Base-by-base conservation (phyloP, 106 monocot species). In the Alisma plantagoaquatica region DNA sequence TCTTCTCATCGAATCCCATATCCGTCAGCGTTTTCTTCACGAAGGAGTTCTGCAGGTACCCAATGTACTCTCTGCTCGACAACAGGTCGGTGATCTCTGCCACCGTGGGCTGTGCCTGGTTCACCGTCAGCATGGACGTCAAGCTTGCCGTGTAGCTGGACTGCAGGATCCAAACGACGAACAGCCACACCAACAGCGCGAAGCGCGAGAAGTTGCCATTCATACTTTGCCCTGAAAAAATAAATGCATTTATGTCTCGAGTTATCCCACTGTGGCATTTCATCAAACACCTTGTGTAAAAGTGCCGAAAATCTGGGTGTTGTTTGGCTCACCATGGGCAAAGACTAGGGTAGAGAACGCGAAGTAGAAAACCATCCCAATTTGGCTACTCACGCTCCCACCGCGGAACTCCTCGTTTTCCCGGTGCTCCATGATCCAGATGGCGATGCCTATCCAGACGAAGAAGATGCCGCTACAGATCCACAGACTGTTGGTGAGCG, bases 41-140 rank as follows among this genome's bases (percentile, higher is more conserved):
- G 31, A 72, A 72, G 4, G 72, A 72, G 25, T 51, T 32, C 10
- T 41, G 10, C 3, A 49, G 62, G 65, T 93, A 80, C 0, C 92
- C 92, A 23, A 93, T 71, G 27, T 35, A 35, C 2, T 46, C 41
- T 15, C 74, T 71, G 44, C 24, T 70, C 60, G 45, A 77, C 23
- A 66, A 18, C 2, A 93, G 71, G 17, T 80, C 65, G 22, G 63
- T 51, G 41, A 77, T 12, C 19, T 74, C 68, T 1, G 73, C 69
- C 12, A 80, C 70, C 23, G 73, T 68, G 15, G 87, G 77, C 59
- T 59, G 71, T 19, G 87, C 74, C 48, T 83, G 76, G 59, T 80
- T 55, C 14, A 68, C 59, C 7, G 68, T 68, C 6, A 68, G 41
- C 59, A 68, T 59, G 0, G 68, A 68, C 19, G 59, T 60, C 30